Percentiles rank a stretch among this genome's conserved stretches.
These are phyloP conservation scores for Neobulgaria alba DNA, from an alignment of 2,329 filamentous ascomycete genomes.

Conservation along the genomic window DNA sequence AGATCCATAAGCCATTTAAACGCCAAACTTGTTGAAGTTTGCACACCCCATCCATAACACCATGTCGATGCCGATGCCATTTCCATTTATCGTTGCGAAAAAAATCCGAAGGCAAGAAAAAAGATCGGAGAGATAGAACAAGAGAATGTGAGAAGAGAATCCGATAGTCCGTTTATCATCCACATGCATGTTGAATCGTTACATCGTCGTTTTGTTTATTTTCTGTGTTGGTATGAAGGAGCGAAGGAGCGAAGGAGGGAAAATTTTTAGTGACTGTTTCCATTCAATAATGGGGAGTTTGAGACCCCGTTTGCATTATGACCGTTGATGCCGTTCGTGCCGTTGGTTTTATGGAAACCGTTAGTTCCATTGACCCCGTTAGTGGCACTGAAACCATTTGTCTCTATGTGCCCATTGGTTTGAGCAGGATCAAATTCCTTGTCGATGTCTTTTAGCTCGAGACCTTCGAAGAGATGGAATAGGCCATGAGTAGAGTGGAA, in stretches of 20 bases:
- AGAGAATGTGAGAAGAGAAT: no score
- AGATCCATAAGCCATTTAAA: constrained; percentile 23
- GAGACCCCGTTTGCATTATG: constrained; percentile 7
- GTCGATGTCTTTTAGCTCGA: constrained; percentile 60
- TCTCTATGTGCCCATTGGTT: constrained; percentile 8
- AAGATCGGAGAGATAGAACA: constrained; percentile 6
- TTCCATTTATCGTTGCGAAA: no score
- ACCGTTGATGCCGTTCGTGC: constrained; percentile 8
- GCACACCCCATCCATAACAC: constrained; percentile 25
- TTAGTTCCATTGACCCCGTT: not conserved
- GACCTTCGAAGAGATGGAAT: constrained; percentile 76
- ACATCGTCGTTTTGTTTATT: no score
- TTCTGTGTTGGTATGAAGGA: no score
- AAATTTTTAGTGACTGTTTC: constrained; percentile 7
- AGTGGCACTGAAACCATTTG: constrained; percentile 4
- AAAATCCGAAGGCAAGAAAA: constrained; percentile 16
- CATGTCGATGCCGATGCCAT: constrained; percentile 28
- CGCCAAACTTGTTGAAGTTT: constrained; percentile 31
- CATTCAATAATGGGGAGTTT: constrained; percentile 18
- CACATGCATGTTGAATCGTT: constrained; percentile 27
- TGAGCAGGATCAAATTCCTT: constrained; percentile 25
- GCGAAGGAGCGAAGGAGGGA: constrained; percentile 5
- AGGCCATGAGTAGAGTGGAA: constrained; percentile 80
- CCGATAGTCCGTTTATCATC: constrained; percentile 6
- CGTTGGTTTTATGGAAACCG: constrained; percentile 3